phyloP scores from a whole-genome alignment of 2,329 filamentous ascomycete genomes.

The Ploettnerulaceae sp. region DNA sequence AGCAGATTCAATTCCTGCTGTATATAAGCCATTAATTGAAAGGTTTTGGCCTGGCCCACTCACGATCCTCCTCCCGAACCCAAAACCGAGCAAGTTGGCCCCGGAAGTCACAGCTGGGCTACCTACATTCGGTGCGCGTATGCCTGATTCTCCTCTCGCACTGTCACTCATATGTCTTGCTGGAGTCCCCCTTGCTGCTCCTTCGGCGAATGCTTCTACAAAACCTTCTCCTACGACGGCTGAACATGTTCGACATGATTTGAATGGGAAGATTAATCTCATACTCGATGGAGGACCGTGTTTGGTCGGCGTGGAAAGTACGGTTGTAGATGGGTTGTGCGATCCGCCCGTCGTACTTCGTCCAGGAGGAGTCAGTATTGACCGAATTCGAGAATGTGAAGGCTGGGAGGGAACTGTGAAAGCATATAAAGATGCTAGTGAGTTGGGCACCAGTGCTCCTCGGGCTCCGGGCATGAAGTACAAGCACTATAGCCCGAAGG shows the following conservation, averaged over 20 bases:
- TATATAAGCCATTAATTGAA: conserved; percentile 70
- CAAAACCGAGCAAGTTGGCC: conserved; percentile 64
- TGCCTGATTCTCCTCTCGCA: conserved; percentile 82
- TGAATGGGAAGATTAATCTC: conserved; percentile 74
- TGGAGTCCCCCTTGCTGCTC: conserved; percentile 77
- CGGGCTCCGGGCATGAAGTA: conserved; percentile 98
- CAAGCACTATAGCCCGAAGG: conserved; percentile 91
- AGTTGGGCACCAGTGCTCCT: conserved; percentile 62
- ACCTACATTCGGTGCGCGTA: conserved; percentile 79
- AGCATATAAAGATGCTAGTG: conserved; percentile 73
- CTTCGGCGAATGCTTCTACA: conserved; percentile 91
- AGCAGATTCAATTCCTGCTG: conserved; percentile 33
- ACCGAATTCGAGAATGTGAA: conserved; percentile 64
- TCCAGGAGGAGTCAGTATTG: conserved; percentile 82
- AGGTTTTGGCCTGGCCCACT: conserved; percentile 93
- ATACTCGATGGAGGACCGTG: conserved; percentile 88
- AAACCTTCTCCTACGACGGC: conserved; percentile 89
- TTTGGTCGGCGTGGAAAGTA: conserved; percentile 89
- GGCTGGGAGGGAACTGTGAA: conserved; percentile 78
- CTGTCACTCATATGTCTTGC: conserved; percentile 78
- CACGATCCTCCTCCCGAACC: conserved; percentile 82
- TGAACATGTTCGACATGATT: conserved; percentile 80
- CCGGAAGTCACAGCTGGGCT: conserved; percentile 89
- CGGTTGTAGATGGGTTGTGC: conserved; percentile 87
- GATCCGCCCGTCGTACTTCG: conserved; percentile 75